Conservation (phyloP, 176 grass and related monocot species). For the bread wheat (Triticum aestivum) region IWGSC_CS_RefSeq_v2.1 NC_057813.1:721178745-721179244, state of each 20-base stretch:
- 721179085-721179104: conserved; percentile 16
- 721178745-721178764: background rate
- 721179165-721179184: background rate
- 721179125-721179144: background rate
- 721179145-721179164: background rate
- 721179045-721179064: conserved; percentile 33
- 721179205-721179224: background rate
- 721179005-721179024: background rate
- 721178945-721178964: background rate
- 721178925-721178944: background rate
- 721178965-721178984: background rate
- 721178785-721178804: conserved; percentile 43
- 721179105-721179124: background rate
- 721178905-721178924: conserved; percentile 15
- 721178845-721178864: background rate
- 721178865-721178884: background rate
- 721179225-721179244: background rate
- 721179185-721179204: background rate
- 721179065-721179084: conserved; percentile 30
- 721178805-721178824: background rate
- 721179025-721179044: conserved; percentile 12
- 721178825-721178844: background rate
- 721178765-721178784: conserved; percentile 30
- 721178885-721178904: background rate
- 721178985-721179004: conserved; percentile 38